phyloP scores from a whole-genome alignment of 2,329 filamentous ascomycete species.

The Phaeosphaeriaceae sp. region DNA sequence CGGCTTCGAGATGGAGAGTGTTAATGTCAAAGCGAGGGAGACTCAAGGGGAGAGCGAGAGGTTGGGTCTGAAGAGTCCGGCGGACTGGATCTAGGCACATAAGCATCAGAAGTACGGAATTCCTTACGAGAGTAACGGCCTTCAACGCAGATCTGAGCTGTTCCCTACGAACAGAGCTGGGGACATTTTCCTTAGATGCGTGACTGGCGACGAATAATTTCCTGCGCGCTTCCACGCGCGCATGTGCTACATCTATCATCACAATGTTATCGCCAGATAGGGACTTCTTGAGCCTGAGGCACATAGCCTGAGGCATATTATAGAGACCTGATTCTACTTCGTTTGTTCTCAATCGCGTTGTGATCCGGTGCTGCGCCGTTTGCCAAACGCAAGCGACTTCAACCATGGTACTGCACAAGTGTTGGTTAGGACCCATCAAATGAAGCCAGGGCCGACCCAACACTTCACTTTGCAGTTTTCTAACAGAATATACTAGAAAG shows the following conservation, averaged over 20 bases:
- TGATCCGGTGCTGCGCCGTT: not conserved
- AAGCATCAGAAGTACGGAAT: not conserved
- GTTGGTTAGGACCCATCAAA: not conserved
- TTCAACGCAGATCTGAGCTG: not conserved
- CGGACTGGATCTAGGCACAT: conserved; percentile 21
- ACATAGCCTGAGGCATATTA: too few species aligned
- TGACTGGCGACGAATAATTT: not conserved
- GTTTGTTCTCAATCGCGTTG: not conserved
- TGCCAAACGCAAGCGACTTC: not conserved
- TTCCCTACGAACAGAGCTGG: too few species aligned
- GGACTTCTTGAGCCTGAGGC: not conserved
- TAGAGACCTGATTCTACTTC: not conserved
- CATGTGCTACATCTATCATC: not conserved
- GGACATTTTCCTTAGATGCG: too few species aligned
- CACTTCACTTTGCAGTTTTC: not conserved
- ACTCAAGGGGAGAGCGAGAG: conserved; percentile 37
- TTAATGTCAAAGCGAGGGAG: conserved; percentile 50
- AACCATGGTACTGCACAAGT: not conserved
- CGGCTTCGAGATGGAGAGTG: conserved; percentile 55
- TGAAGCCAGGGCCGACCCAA: not conserved
- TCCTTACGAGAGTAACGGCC: too few species aligned
- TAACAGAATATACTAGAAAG: not conserved
- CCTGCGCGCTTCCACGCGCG: not conserved
- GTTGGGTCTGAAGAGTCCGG: conserved; percentile 24
- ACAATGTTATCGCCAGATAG: too few species aligned